These are phyloP conservation scores for Schizophyllum commune DNA, from an alignment of 1,284 basidiomycete species.

Conservation along the genomic window DNA sequence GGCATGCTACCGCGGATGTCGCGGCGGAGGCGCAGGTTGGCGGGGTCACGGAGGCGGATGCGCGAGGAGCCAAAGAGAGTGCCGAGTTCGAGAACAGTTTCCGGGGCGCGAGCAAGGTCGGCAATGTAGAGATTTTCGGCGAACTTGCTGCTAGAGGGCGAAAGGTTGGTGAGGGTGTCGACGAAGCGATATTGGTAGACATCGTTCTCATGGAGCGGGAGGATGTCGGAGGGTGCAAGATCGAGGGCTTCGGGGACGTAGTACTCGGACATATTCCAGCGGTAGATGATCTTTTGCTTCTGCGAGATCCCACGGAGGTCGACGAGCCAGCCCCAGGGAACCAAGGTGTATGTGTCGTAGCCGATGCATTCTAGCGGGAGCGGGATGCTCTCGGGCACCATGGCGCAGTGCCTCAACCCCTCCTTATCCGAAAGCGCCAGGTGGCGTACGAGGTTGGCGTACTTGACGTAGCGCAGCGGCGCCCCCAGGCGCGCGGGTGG, in stretches of 20 bases:
- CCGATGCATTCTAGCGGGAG: conserved; percentile 49
- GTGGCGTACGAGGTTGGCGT: conserved; percentile 43
- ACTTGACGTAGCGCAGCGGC: conserved; percentile 56
- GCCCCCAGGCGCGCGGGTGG: conserved; percentile 63
- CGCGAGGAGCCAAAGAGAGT: conserved; percentile 65
- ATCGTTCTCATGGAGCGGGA: conserved; percentile 40
- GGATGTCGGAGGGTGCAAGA: conserved; percentile 32
- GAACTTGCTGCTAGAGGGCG: conserved; percentile 32
- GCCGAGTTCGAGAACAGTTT: conserved; percentile 53
- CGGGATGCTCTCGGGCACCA: conserved; percentile 21
- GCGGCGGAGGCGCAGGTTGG: conserved; percentile 33
- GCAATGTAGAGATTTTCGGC: conserved; percentile 34
- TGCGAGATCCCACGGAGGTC: conserved; percentile 31
- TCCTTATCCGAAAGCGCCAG: conserved; percentile 43
- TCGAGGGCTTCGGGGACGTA: conserved; percentile 41
- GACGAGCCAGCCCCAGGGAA: conserved; percentile 67
- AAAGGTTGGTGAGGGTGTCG: conserved; percentile 36
- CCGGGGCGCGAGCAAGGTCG: conserved; percentile 27
- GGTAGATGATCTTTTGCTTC: conserved; percentile 33
- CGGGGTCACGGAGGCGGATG: conserved; percentile 36
- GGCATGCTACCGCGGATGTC: conserved; percentile 45
- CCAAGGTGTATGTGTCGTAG: conserved; percentile 48
- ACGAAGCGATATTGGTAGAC: conserved; percentile 62
- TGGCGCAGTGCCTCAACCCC: conserved; percentile 44
- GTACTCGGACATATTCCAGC: conserved; percentile 38